Base-by-base conservation (phyloP, 2,329 filamentous ascomycete species). In the Phialophora chinensis region DNA sequence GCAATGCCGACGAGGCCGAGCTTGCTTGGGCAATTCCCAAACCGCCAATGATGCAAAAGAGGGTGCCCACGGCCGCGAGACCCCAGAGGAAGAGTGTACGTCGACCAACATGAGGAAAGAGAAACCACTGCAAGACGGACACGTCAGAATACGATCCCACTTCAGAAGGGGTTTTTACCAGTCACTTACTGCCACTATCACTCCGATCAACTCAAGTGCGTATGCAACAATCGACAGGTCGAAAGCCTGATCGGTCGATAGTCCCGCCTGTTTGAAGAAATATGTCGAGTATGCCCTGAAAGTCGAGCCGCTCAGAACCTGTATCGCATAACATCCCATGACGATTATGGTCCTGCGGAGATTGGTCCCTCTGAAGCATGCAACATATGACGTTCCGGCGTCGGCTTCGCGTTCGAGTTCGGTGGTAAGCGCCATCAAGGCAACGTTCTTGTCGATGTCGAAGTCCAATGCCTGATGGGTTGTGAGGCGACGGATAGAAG, bases 201-300 rank as follows among this genome's bases (percentile, higher is more conserved):
- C 85, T 4, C 84, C 84, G 14, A 85, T 73, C 50, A 83, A 79
- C 8, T 81, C 84, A 73, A 91, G 87, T 55, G 81, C 86, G 68
- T 89, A 89, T 74, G 88, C 84, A 49, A 87, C 88, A 60, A 90
- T 79, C n/a, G 76, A 74, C 50, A 82, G 67, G n/a, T 72, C 73
- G 65, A 81, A 81, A 0, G 79, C 73, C 52, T 77, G 69, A 17
- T 62, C 52, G 29, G 31, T 42, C 29, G 56, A 50, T 23, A 82
- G 71, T 1, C 80, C 79, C 14, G 80, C 76, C 59, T 75, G 73
- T 56, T 76, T 66, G 58, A 74, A 77, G 67, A 79, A 78, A 62
- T 78, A 76, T 3, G 74, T 73, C 0, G 74, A 70, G 65, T 74
- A 77, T 5, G 72, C 73, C 60, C 71, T 73, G 31, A 78, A 68